Conservation (phyloP, 345 rosid species). For the Eucalyptus tenuipes region DNA sequence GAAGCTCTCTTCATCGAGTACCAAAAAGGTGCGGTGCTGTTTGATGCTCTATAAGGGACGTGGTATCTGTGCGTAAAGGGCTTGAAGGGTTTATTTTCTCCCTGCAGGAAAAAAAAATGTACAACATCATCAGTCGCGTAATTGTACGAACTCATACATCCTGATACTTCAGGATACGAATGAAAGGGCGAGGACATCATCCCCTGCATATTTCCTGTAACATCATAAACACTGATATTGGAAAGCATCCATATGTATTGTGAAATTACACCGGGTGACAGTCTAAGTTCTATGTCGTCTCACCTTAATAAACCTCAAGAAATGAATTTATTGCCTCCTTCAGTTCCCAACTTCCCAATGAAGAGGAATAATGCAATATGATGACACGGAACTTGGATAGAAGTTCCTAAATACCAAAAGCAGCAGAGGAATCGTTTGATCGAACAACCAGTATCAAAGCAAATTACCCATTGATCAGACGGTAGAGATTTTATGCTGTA, state of each 20-base stretch:
- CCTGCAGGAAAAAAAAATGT: background rate
- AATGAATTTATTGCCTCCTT: background rate
- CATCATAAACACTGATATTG: background rate
- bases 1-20: slow-evolving; percentile 38
- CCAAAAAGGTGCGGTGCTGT: slow-evolving; percentile 32
- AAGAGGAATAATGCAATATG: background rate
- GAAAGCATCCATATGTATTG: background rate
- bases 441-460: background rate
- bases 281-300: background rate
- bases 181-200: background rate
- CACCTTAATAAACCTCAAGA: background rate
- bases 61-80: slow-evolving; percentile 16
- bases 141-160: background rate
- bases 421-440: background rate
- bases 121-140: background rate
- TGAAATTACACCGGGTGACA: background rate
- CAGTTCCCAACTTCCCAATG: background rate
- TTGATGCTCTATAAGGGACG: slow-evolving; percentile 23
- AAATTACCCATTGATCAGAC: background rate
- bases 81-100: slow-evolving; percentile 29
- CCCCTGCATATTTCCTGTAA: background rate
- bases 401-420: background rate
- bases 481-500: background rate
- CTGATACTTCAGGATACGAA: background rate
- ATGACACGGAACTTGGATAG: background rate